Evolutionary conservation across 163 green algal species (phyloP).

Genomic region (Volvox carteri): DNA sequence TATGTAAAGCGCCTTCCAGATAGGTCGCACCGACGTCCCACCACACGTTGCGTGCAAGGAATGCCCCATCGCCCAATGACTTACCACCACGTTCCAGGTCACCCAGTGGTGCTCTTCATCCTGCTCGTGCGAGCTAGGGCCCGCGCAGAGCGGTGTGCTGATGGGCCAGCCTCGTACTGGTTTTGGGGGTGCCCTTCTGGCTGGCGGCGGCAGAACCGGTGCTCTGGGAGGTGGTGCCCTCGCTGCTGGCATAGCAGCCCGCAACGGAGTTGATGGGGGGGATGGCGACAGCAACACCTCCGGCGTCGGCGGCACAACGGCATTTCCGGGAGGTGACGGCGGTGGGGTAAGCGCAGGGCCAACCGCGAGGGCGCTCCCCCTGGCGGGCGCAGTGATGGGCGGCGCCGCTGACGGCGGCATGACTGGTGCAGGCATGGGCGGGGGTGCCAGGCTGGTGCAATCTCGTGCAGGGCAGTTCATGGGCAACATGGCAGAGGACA

Average conservation of each 20-base stretch:
- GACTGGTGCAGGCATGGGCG: neutral
- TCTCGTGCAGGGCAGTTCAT: conserved; percentile 18
- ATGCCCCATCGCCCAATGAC: no score
- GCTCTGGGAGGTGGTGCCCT: neutral
- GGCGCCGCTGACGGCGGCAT: neutral
- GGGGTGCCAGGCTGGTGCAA: neutral
- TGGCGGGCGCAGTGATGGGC: neutral
- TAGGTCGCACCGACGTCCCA: no score
- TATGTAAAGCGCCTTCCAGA: no score
- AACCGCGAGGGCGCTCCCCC: neutral
- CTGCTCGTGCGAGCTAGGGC: conserved; percentile 23
- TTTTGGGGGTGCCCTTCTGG: neutral
- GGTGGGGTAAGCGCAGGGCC: neutral
- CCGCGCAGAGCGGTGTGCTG: neutral
- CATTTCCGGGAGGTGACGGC: neutral
- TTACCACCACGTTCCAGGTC: no score
- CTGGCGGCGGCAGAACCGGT: neutral
- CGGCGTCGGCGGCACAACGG: no score
- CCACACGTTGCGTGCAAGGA: no score
- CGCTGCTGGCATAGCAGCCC: neutral
- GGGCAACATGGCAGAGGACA: conserved; percentile 7
- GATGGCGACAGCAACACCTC: no score
- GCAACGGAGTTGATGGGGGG: neutral
- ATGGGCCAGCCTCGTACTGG: neutral
- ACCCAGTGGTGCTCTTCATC: conserved; percentile 24